These are phyloP conservation scores for Straminergon stramineum DNA, from an alignment of 225 moss, liverwort and hornwort genomes.

Conservation along the genomic window DNA sequence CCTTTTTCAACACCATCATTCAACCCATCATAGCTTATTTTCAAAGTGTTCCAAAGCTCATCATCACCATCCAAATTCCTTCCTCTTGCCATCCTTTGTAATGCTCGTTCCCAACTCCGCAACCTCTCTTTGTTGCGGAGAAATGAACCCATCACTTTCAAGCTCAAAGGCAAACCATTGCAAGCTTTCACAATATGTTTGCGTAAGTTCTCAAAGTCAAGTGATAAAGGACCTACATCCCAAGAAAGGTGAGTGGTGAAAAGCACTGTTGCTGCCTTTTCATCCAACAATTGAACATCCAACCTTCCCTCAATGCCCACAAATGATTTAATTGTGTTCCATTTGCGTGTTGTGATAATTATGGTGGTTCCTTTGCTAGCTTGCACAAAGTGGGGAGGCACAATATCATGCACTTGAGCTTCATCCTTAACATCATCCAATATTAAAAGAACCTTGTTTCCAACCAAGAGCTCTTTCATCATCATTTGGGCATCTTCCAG, in stretches of 20 bases:
- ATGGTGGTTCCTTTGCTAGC: neutral
- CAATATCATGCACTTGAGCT: neutral
- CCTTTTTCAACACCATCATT: neutral
- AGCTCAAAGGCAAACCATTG: neutral
- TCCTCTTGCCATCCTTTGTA: neutral
- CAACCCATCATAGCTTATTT: neutral
- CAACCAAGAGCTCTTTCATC: fast-evolving
- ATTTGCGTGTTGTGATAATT: neutral
- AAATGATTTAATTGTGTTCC: neutral
- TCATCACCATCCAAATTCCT: neutral
- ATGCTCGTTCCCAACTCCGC: neutral
- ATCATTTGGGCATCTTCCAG: neutral
- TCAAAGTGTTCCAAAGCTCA: neutral
- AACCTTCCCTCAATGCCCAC: neutral
- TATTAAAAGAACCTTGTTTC: neutral
- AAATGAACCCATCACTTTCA: neutral
- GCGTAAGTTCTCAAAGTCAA: neutral
- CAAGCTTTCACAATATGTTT: neutral
- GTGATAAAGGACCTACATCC: neutral
- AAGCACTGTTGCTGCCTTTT: neutral
- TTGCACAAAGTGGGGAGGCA: neutral
- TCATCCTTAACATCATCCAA: neutral
- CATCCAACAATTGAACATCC: neutral
- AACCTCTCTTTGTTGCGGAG: neutral
- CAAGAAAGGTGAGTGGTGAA: neutral